Evolutionary conservation across 805 yeast species (phyloP).

Genomic region (Starmerella apis): DNA sequence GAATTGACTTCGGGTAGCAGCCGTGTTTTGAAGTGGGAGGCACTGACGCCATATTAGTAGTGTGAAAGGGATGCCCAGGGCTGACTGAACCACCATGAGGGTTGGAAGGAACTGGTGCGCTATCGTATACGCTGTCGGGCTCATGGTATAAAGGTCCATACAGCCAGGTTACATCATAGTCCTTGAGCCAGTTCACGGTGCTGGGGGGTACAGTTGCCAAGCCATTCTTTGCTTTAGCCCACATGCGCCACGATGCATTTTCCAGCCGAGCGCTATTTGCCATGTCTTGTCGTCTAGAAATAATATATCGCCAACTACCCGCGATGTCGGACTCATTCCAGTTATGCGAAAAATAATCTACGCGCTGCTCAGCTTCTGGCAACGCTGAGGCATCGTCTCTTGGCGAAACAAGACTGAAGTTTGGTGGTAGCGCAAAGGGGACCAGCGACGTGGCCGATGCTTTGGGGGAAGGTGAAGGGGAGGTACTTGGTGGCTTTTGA

Average conservation of each 20-base stretch:
- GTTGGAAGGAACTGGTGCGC: background rate
- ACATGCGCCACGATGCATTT: conserved; percentile 88
- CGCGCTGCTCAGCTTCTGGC: conserved; percentile 78
- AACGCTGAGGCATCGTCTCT: conserved; percentile 34
- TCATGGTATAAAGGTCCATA: conserved; percentile 76
- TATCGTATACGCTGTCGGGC: conserved; percentile 3
- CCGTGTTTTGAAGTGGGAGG: conserved; percentile 4
- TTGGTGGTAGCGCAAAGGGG: background rate
- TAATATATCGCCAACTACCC: conserved; percentile 91
- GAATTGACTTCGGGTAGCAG: conserved; percentile 56
- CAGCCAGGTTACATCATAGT: conserved; percentile 93
- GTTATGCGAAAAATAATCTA: conserved; percentile 86
- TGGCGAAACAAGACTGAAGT: conserved; percentile 1
- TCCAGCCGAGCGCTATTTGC: conserved; percentile 73
- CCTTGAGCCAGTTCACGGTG: conserved; percentile 90
- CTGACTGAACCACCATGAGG: background rate
- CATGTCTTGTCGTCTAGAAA: conserved; percentile 67
- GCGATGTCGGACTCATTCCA: conserved; percentile 94
- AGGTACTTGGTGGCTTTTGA: background rate
- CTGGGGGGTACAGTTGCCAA: conserved; percentile 78
- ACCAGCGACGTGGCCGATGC: background rate
- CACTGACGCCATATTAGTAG: background rate
- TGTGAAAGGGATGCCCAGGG: background rate
- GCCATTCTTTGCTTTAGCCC: conserved; percentile 70
- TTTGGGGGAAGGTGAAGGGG: background rate